Percentiles rank a stretch among this genome's conserved stretches.
Evolutionary conservation across 225 moss, liverwort and hornwort genomes (phyloP).

Genomic region (Asterella californica): DNA sequence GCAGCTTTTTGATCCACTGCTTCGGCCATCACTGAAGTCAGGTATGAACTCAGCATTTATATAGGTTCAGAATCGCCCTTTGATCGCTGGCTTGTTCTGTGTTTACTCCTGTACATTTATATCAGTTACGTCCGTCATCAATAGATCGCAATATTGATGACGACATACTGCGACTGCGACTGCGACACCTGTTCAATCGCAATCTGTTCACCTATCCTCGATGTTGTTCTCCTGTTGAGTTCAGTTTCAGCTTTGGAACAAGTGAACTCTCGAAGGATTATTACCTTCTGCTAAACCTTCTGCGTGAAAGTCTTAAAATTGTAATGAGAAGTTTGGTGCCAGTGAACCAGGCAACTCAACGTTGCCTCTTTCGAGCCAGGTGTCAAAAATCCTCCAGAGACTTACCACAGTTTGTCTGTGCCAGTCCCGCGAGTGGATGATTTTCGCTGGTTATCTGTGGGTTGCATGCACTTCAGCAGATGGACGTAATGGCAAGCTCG

Average conservation of each 20-base stretch:
- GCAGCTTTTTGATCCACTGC: slow-evolving; percentile 81
- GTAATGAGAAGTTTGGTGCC: not conserved
- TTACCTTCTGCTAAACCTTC: too few relatives aligned
- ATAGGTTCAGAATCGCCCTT: not conserved
- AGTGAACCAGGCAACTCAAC: not conserved
- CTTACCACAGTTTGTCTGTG: too few relatives aligned
- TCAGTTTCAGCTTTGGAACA: too few relatives aligned
- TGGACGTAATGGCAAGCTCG: not conserved
- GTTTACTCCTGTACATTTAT: not conserved
- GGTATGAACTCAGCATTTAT: slow-evolving; percentile 39
- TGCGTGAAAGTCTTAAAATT: not conserved
- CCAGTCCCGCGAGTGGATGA: too few relatives aligned
- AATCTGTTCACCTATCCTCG: too few relatives aligned
- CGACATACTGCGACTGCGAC: too few relatives aligned
- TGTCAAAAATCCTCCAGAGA: not conserved
- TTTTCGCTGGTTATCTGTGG: too few relatives aligned
- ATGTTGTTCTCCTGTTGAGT: too few relatives aligned
- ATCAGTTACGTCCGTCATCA: too few relatives aligned
- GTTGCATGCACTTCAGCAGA: not conserved
- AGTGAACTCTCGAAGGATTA: too few relatives aligned
- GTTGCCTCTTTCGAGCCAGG: not conserved
- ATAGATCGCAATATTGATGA: too few relatives aligned
- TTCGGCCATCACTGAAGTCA: slow-evolving; percentile 75
- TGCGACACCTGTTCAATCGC: too few relatives aligned
- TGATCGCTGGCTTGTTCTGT: not conserved